Evolutionary conservation across 805 yeast genomes (phyloP).

Genomic region (Nakazawaea ambrosiae): DNA sequence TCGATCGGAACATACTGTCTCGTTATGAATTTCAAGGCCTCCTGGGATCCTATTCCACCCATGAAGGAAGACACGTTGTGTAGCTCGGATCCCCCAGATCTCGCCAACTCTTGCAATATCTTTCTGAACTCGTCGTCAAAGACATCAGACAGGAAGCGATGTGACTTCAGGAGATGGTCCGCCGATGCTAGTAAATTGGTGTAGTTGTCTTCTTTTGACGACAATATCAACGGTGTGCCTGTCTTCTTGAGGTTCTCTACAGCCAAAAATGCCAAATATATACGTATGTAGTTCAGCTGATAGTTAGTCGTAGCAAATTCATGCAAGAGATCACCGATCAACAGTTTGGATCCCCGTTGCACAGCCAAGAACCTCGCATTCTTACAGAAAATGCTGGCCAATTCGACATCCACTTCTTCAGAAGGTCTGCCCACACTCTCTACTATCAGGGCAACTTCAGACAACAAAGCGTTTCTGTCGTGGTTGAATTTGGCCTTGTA

Average conservation of each 20-base stretch:
- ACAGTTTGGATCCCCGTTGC: constrained; percentile 34
- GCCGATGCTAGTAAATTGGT: constrained; percentile 14
- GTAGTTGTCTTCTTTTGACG: constrained; percentile 20
- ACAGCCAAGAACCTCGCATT: constrained; percentile 49
- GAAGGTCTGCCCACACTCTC: constrained; percentile 21
- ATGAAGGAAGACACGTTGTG: constrained; percentile 60
- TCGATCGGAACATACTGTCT: constrained; percentile 76
- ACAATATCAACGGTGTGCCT: constrained; percentile 12
- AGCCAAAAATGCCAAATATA: constrained; percentile 39
- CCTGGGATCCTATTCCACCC: constrained; percentile 88
- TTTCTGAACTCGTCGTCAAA: constrained; percentile 31
- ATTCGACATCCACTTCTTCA: constrained; percentile 26
- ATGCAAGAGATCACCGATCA: constrained; percentile 16
- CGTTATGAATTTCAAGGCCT: constrained; percentile 66
- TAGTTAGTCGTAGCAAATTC: constrained; percentile 11
- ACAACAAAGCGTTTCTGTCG: constrained; percentile 39
- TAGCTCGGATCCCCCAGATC: constrained; percentile 35
- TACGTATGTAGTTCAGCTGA: constrained; percentile 12
- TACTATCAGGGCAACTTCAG: constrained; percentile 24
- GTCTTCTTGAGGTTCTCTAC: constrained; percentile 18
- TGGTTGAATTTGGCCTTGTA: constrained; percentile 47
- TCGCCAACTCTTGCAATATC: constrained; percentile 32
- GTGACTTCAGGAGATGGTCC: constrained; percentile 16
- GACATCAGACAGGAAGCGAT: constrained; percentile 4
- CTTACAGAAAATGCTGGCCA: constrained; percentile 48